Base-by-base conservation (phyloP, 768 basidiomycete genomes). In the Termitomyces sp. region DNA sequence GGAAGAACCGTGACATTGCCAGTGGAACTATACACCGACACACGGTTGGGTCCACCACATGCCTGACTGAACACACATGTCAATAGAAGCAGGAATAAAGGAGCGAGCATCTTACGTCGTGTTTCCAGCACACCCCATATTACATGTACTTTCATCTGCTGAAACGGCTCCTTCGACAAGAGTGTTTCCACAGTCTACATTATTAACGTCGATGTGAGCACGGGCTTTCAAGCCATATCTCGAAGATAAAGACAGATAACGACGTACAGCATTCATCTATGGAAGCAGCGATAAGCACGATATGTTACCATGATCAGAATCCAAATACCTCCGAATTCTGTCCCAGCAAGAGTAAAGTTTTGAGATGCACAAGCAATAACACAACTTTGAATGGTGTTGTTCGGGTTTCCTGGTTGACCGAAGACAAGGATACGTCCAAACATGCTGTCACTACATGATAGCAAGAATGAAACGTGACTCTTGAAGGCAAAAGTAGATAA, bases 61-160 rank as follows among this genome's bases (percentile, higher is more conserved):
- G 83, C 81, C 67, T 87, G 77, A 13, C 85, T 86, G 58, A 28
- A 36, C 5, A 55, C 30, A 32, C 14, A 32, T 44, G 44, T 58
- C 22, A 47, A 33, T 48, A 33, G 45, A 47, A 57, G 28, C 30
- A 58, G 35, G 44, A 40, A 55, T 60, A n/a, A 62, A 35, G 24
- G 41, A 14, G 18, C 16, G 44, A 38, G 52, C 14, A 38, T 55
- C 85, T 63, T 61, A 88, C 88, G 80, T 75, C 11, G 81, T 40
- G 57, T 84, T 86, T 24, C 90, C 93, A 18, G 78, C 78, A 60
- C 93, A 95, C 0, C 76, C 77, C 87, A 87, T 90, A 67, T 79
- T 82, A 66, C 93, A 95, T 36, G 77, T 77, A 3, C 72, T 68
- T 1, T 79, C 78, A 1, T 73, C 60, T 0, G 78, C 79, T 16